phyloP scores from a whole-genome alignment of 2,329 filamentous ascomycete genomes.

The Trematosphaeria pertusa region DNA sequence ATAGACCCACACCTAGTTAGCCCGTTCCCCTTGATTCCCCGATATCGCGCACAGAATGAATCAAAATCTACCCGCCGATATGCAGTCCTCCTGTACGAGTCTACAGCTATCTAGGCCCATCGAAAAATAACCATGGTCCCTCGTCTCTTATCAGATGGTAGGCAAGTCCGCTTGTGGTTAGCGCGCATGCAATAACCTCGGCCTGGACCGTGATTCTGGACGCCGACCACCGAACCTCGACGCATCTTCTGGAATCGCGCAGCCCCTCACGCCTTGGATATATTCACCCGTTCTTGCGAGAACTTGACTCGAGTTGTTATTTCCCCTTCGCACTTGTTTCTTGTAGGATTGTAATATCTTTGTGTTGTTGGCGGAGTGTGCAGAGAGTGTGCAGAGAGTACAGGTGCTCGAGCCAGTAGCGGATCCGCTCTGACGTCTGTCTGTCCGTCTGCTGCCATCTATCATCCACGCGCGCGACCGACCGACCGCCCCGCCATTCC shows the following conservation, averaged over 20 bases:
- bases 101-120: too few relatives aligned
- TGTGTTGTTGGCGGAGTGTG: too few relatives aligned
- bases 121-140: too few relatives aligned
- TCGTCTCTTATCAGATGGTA: conserved; percentile 23
- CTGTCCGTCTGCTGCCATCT: conserved; percentile 1
- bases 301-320: background rate
- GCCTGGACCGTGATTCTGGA: conserved; percentile 13
- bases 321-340: background rate
- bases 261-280: conserved; percentile 14
- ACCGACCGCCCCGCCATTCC: conserved; percentile 1
- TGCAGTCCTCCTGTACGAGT: too few relatives aligned
- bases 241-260: conserved; percentile 27
- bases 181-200: conserved; percentile 17
- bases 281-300: conserved; percentile 8
- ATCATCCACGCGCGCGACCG: too few relatives aligned
- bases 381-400: too few relatives aligned
- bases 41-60: too few relatives aligned
- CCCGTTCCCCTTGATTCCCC: too few relatives aligned
- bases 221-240: conserved; percentile 3
- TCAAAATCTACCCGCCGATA: too few relatives aligned
- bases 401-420: conserved; percentile 2
- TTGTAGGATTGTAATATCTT: background rate
- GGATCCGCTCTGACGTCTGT: conserved; percentile 12
- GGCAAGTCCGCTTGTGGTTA: conserved; percentile 3
- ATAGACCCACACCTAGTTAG: too few relatives aligned